Conservation (phyloP, 2,329 filamentous ascomycete species). For the Penicillium sp. region DNA sequence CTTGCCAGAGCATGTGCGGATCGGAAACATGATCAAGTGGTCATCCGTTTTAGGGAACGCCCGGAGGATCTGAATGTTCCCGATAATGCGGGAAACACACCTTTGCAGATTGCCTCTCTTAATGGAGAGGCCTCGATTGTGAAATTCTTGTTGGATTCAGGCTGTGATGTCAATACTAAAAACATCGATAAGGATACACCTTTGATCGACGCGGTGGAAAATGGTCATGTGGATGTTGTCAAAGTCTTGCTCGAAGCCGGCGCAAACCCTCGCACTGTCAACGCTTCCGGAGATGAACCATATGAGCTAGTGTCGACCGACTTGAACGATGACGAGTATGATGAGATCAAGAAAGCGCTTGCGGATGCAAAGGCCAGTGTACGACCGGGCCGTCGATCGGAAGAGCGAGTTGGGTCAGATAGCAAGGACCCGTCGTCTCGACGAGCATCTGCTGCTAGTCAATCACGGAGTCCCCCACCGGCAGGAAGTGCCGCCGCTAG, state of each 20-base stretch:
- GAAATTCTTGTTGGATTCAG: constrained; percentile 77
- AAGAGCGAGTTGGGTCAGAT: constrained; percentile 39
- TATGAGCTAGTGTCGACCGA: constrained; percentile 78
- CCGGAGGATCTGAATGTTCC: constrained; percentile 87
- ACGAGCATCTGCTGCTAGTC: constrained; percentile 45
- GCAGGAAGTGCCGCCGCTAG: constrained; percentile 25
- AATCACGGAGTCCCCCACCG: constrained; percentile 44
- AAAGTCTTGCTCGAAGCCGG: constrained; percentile 79
- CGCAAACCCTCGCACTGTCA: constrained; percentile 86
- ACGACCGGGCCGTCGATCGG: constrained; percentile 45
- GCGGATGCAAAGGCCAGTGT: constrained; percentile 63
- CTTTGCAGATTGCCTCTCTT: constrained; percentile 86
- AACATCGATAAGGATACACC: constrained; percentile 85
- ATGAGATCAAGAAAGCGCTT: constrained; percentile 71
- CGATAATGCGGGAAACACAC: constrained; percentile 95
- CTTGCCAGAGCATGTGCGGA: constrained; percentile 87
- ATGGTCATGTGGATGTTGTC: constrained; percentile 86
- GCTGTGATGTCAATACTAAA: constrained; percentile 79
- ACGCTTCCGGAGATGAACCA: constrained; percentile 89
- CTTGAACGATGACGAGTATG: constrained; percentile 64
- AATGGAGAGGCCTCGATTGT: constrained; percentile 87
- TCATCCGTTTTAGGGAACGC: constrained; percentile 70
- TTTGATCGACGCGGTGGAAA: constrained; percentile 93
- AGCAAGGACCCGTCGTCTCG: constrained; percentile 42
- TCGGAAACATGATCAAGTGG: constrained; percentile 77